These are phyloP conservation scores for Epichloe bromicola DNA, from an alignment of 2,329 filamentous ascomycete genomes.

Conservation along the genomic window DNA sequence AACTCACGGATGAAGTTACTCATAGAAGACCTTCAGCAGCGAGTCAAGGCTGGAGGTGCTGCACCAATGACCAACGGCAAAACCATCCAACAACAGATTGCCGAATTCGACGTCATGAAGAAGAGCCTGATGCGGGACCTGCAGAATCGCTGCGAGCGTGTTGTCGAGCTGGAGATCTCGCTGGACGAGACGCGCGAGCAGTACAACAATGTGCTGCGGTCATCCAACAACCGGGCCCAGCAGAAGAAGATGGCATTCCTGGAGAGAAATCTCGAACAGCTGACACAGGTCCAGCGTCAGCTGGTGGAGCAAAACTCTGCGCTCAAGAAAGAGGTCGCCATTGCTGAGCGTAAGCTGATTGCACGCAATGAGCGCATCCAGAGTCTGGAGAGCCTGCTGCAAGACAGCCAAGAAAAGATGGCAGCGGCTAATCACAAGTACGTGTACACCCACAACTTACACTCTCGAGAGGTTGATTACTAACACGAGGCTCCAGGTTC, in stretches of 20 bases:
- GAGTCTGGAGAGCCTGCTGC: slow-evolving; percentile 78
- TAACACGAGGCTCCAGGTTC: slow-evolving; percentile 49
- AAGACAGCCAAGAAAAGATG: slow-evolving; percentile 97
- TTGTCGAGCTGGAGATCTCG: slow-evolving; percentile 95
- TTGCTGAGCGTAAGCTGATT: slow-evolving; percentile 93
- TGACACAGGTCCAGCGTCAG: slow-evolving; percentile 94
- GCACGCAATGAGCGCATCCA: slow-evolving; percentile 94
- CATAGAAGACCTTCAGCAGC: slow-evolving; percentile 66
- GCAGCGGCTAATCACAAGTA: slow-evolving; percentile 96
- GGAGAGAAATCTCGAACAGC: slow-evolving; percentile 92
- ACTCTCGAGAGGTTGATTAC: background rate
- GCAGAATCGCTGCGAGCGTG: slow-evolving; percentile 94
- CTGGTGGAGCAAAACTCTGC: slow-evolving; percentile 95
- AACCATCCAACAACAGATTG: slow-evolving; percentile 93
- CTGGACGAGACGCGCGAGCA: slow-evolving; percentile 95
- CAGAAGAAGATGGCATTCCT: slow-evolving; percentile 99
- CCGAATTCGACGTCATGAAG: slow-evolving; percentile 99
- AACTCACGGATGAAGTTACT: slow-evolving; percentile 68
- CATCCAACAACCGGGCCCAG: slow-evolving; percentile 94
- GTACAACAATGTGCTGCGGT: slow-evolving; percentile 95
- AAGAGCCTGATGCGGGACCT: slow-evolving; percentile 98
- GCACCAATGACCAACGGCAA: slow-evolving; percentile 65
- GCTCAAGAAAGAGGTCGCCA: slow-evolving; percentile 97
- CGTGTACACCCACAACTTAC: slow-evolving; percentile 20
- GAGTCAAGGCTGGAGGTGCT: slow-evolving; percentile 46